Base-by-base conservation (phyloP, 2,329 filamentous ascomycete species). In the Monosporascus cannonballus region DNA sequence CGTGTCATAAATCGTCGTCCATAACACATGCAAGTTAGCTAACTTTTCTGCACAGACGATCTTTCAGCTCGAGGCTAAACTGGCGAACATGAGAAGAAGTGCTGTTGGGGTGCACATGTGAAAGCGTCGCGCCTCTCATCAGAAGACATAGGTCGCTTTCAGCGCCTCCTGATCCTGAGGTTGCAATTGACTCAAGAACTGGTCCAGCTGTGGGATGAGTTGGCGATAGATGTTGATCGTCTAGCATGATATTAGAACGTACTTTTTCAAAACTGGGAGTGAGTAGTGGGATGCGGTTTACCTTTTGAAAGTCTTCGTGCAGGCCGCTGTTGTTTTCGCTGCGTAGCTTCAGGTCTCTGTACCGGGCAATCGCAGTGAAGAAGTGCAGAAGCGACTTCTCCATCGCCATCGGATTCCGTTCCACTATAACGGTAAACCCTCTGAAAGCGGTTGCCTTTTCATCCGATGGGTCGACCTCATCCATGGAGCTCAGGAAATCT, bases 371-470 rank as follows among this genome's bases (percentile, higher is more conserved):
- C 53, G 89, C 80, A 49, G 78, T 80, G 69, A 99, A 96, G 72
- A 94, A 95, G 52, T 87, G 82, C 37, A 87, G 77, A 41, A 99
- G 76, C 53, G 85, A 88, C 60, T 86, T 86, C 72, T 97, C 94
- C 83, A 99, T 93, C 2, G 91, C 90, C 66, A 91, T 83, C 1
- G 94, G 94, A 64, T 97, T 97, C 65, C 85, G 83, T 56, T 88
- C 81, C 3, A 97, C 88, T 47, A 96, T 81, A 60, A 87, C 80
- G 51, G 89, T 89, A 72, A 99, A 96, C 0, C 94, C 94, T 63
- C 90, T 85, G 69, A 97, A 90, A 0, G 94, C 93, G 25, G 92
- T 92, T 1, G 89, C 90, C 73, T 99, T 99, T 72, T 99, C 94
- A 55, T 96, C 89, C 2, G 90, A 93, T 64, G 89, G 86, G 50